Conservation (phyloP, 768 basidiomycete species). For the Coprinopsis sp. region DNA sequence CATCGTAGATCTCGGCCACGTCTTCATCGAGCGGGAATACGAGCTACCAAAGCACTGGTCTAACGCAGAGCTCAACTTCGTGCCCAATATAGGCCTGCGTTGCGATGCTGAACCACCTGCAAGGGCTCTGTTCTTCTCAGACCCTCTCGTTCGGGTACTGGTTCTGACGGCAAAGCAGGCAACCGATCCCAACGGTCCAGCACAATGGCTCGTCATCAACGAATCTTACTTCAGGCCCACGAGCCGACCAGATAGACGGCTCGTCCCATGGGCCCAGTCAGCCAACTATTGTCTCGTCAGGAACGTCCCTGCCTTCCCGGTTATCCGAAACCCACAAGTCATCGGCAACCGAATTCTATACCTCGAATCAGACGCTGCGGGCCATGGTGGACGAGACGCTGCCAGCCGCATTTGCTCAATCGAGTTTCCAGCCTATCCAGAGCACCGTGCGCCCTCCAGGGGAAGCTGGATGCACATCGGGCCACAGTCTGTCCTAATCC, state of each 20-base stretch:
- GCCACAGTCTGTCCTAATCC: constrained; percentile 34
- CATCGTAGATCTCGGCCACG: constrained; percentile 37
- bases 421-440: constrained; percentile 41
- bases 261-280: constrained; percentile 55
- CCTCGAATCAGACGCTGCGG: constrained; percentile 34
- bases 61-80: constrained; percentile 41
- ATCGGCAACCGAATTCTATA: constrained; percentile 46
- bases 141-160: constrained; percentile 47
- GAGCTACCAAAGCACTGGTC: constrained; percentile 54
- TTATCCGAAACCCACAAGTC: constrained; percentile 35
- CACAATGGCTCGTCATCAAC: constrained; percentile 51
- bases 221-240: constrained; percentile 47
- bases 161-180: constrained; percentile 42
- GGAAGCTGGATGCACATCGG: constrained; percentile 38
- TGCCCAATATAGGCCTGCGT: constrained; percentile 41
- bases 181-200: constrained; percentile 23
- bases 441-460: constrained; percentile 18
- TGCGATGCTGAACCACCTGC: constrained; percentile 30
- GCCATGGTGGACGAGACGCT: constrained; percentile 18
- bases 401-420: constrained; percentile 34
- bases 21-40: constrained; percentile 44
- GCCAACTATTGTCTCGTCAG: constrained; percentile 45
- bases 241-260: constrained; percentile 37
- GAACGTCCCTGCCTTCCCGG: constrained; percentile 27
- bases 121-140: constrained; percentile 52